phyloP scores from a whole-genome alignment of 2,329 filamentous ascomycete species.

The Colletotrichum neosansevieriae region DNA sequence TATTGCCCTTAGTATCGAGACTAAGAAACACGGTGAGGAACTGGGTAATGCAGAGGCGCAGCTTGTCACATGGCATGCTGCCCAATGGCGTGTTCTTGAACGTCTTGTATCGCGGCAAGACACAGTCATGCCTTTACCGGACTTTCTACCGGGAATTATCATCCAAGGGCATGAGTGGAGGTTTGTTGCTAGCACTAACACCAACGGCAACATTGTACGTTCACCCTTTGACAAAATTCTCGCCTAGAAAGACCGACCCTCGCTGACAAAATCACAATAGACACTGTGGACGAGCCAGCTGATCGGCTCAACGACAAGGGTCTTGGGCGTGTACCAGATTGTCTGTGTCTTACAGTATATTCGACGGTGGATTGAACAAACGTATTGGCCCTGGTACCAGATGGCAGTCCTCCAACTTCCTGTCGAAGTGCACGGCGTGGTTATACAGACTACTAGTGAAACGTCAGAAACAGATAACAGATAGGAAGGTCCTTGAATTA shows the following conservation, averaged over 20 bases:
- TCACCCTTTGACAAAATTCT: too few relatives aligned
- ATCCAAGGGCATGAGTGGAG: conserved; percentile 22
- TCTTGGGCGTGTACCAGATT: conserved; percentile 40
- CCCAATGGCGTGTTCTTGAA: conserved; percentile 18
- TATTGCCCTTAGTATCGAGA: conserved; percentile 20
- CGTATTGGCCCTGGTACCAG: conserved; percentile 35
- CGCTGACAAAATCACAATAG: not conserved
- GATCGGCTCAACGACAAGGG: conserved; percentile 33
- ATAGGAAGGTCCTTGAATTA: too few relatives aligned
- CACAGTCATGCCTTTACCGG: not conserved
- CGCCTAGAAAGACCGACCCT: too few relatives aligned
- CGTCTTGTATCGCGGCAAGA: not conserved
- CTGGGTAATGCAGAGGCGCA: conserved; percentile 11
- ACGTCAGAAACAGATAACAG: too few relatives aligned
- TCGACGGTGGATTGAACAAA: conserved; percentile 29
- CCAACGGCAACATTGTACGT: conserved; percentile 10
- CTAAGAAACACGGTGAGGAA: conserved; percentile 19
- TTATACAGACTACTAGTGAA: too few relatives aligned
- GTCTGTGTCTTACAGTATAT: conserved; percentile 36
- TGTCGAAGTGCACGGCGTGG: too few relatives aligned
- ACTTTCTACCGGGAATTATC: conserved; percentile 18
- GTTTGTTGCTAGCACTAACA: conserved; percentile 26
- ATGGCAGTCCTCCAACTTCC: too few relatives aligned
- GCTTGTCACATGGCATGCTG: conserved; percentile 18
- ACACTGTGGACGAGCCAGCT: conserved; percentile 19